Conservation (phyloP, 2,329 filamentous ascomycete species). For the Grosmannia huntii region DNA sequence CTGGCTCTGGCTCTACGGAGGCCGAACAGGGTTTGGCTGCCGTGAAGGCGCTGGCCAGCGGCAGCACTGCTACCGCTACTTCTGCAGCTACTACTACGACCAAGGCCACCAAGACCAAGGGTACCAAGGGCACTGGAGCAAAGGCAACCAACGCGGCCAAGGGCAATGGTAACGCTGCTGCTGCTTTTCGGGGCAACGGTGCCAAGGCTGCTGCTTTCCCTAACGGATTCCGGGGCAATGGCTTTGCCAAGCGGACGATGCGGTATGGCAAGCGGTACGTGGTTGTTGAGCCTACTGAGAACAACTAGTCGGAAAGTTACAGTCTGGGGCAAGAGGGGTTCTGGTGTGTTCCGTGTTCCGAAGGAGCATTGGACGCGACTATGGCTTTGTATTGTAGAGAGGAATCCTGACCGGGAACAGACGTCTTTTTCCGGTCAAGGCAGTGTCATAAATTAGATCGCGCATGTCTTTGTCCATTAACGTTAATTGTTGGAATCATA, state of each 20-base stretch:
- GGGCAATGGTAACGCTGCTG: not conserved
- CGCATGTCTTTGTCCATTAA: too few species aligned
- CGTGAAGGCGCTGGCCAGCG: constrained; percentile 17
- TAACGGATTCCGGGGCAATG: not conserved
- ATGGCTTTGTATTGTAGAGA: too few species aligned
- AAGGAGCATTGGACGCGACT: too few species aligned
- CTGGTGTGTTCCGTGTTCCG: too few species aligned
- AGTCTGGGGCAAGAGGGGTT: too few species aligned
- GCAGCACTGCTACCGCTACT: constrained; percentile 1
- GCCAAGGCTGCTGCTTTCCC: not conserved
- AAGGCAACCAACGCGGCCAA: not conserved
- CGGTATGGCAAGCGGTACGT: constrained; percentile 2
- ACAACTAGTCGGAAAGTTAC: not conserved
- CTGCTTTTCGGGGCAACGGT: too few species aligned
- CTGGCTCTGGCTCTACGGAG: constrained; percentile 21
- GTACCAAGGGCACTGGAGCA: not conserved
- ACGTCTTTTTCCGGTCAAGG: too few species aligned
- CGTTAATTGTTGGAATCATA: too few species aligned
- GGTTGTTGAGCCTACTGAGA: not conserved
- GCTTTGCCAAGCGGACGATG: constrained; percentile 1
- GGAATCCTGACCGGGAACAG: too few species aligned
- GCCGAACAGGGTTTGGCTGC: constrained; percentile 19
- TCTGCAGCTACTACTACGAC: not conserved
- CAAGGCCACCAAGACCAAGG: not conserved
- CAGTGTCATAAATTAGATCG: too few species aligned